Evolutionary conservation across 1,284 basidiomycete genomes (phyloP).

Genomic region (Leccinum variabile): DNA sequence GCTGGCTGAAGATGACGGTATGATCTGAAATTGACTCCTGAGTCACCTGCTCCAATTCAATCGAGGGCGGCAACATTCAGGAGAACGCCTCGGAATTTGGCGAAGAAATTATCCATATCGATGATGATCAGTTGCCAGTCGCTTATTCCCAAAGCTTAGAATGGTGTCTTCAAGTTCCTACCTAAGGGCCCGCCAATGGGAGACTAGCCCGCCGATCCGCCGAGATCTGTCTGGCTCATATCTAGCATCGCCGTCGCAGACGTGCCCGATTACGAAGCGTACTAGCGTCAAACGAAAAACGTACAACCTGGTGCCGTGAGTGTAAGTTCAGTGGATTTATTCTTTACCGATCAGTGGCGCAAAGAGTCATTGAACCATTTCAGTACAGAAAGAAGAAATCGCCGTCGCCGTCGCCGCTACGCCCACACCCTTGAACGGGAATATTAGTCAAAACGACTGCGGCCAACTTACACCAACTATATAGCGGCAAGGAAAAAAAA

Average conservation of each 20-base stretch:
- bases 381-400: neutral
- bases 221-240: neutral
- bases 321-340: constrained; percentile 2
- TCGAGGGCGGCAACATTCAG: neutral
- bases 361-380: constrained; percentile 2
- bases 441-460: constrained; percentile 11
- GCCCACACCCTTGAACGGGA: neutral
- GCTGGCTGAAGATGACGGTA: neutral
- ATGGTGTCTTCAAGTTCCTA: neutral
- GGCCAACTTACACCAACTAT: neutral
- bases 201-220: neutral
- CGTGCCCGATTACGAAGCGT: constrained; percentile 4
- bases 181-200: neutral
- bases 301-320: neutral
- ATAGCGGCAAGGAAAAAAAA: neutral
- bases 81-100: constrained; percentile 1
- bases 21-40: neutral
- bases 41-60: neutral
- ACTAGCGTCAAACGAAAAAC: neutral
- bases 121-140: neutral
- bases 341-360: constrained; percentile 8
- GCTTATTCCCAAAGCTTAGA: neutral
- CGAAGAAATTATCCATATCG: neutral
- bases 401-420: constrained; percentile 4
- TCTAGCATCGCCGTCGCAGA: constrained; percentile 9